phyloP scores from a whole-genome alignment of 2,329 filamentous ascomycete genomes.

The Fusarium solani-melongenae region DNA sequence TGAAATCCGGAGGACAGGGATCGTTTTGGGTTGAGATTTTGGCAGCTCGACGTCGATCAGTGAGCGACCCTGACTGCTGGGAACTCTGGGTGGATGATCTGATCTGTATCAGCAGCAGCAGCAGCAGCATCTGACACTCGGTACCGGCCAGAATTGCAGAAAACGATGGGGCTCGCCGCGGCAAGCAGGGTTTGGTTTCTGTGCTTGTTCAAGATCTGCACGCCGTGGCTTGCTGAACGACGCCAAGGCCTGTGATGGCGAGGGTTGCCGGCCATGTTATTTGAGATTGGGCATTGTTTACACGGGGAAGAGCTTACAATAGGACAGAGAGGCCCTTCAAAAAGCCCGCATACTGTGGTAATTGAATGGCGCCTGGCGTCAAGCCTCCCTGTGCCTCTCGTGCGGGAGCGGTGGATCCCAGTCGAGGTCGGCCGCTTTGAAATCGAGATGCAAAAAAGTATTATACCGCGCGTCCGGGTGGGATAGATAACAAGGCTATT shows the following conservation, averaged over 20 bases:
- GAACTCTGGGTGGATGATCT: not conserved
- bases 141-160: not conserved
- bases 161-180: not conserved
- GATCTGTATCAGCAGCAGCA: constrained; percentile 1
- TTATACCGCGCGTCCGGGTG: not conserved
- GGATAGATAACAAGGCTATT: not conserved
- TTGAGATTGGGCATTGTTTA: not conserved
- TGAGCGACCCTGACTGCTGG: not conserved
- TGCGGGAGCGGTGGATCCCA: not conserved
- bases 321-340: not conserved
- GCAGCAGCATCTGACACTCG: not conserved
- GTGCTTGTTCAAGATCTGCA: constrained; percentile 10
- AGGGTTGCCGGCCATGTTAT: not conserved
- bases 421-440: not conserved
- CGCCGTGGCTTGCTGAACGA: constrained; percentile 15
- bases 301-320: not conserved
- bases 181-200: not conserved
- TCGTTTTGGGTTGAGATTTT: not conserved
- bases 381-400: not conserved
- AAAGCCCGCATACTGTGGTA: not conserved
- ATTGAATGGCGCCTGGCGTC: not conserved
- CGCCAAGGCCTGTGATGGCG: not conserved
- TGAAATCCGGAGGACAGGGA: constrained; percentile 6
- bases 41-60: constrained; percentile 6
- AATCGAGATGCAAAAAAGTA: not conserved